Conservation (phyloP, 2,329 filamentous ascomycete species). For the Cordyceps cateniannulata region DNA sequence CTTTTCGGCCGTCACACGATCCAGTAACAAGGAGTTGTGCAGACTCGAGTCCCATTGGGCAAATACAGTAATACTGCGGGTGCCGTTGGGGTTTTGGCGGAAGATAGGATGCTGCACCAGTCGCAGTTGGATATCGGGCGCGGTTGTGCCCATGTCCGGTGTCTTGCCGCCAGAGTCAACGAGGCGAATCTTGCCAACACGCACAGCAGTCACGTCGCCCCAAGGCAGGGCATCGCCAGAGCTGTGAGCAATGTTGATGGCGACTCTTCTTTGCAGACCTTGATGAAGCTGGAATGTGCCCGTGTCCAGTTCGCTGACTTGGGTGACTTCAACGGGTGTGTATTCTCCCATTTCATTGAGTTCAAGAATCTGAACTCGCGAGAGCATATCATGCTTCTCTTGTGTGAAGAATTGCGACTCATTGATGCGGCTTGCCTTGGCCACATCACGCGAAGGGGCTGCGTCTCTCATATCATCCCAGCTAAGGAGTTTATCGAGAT, state of each 20-base stretch:
- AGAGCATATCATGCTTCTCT: slow-evolving; percentile 89
- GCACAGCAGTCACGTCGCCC: slow-evolving; percentile 72
- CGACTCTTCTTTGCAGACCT: slow-evolving; percentile 81
- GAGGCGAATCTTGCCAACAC: slow-evolving; percentile 74
- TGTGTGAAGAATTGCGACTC: slow-evolving; percentile 91
- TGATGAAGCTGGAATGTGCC: slow-evolving; percentile 95
- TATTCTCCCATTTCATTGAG: slow-evolving; percentile 89
- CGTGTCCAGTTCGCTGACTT: slow-evolving; percentile 74
- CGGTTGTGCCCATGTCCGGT: slow-evolving; percentile 66
- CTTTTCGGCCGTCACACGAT: slow-evolving; percentile 86
- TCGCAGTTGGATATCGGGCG: slow-evolving; percentile 70
- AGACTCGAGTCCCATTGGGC: slow-evolving; percentile 96
- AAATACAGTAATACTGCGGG: slow-evolving; percentile 75
- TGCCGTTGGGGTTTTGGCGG: slow-evolving; percentile 83
- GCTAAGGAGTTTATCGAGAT: slow-evolving; percentile 92
- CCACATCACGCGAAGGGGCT: slow-evolving; percentile 48
- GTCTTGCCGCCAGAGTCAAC: slow-evolving; percentile 81
- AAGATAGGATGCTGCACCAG: slow-evolving; percentile 72
- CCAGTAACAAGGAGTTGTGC: slow-evolving; percentile 87
- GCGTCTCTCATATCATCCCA: slow-evolving; percentile 98
- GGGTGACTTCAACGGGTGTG: slow-evolving; percentile 84
- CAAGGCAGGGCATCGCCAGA: slow-evolving; percentile 84
- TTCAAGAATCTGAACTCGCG: slow-evolving; percentile 81
- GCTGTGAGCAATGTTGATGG: slow-evolving; percentile 83
- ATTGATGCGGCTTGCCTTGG: slow-evolving; percentile 63